Evolutionary conservation across 2,329 filamentous ascomycete genomes (phyloP).

Genomic region (Sporothrix sp.): DNA sequence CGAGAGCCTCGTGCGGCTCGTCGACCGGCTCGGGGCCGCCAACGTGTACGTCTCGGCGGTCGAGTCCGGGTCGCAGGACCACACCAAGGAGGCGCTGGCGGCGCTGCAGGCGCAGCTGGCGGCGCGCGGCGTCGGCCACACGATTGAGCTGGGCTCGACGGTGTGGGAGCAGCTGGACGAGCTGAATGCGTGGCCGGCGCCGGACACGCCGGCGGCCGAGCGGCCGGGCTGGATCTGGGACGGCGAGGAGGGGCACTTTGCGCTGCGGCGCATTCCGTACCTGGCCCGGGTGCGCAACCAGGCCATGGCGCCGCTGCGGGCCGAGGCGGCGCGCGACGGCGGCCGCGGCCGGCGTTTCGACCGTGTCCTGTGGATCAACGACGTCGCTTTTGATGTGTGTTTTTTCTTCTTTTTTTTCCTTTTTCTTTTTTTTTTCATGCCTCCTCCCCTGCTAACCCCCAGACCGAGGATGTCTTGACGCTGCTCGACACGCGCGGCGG

Average conservation of each 20-base stretch:
- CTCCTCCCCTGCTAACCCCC: no score
- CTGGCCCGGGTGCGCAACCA: conserved; percentile 54
- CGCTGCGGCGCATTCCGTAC: conserved; percentile 58
- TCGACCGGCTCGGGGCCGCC: conserved; percentile 45
- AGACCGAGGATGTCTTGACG: conserved; percentile 38
- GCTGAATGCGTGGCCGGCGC: conserved; percentile 30
- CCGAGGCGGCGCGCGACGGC: conserved; percentile 28
- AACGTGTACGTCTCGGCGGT: conserved; percentile 58
- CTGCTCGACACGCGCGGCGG: conserved; percentile 45
- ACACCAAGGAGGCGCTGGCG: conserved; percentile 51
- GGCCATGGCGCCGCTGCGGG: conserved; percentile 48
- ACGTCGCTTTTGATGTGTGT: conserved; percentile 52
- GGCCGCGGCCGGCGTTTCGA: conserved; percentile 39
- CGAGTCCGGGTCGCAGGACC: conserved; percentile 59
- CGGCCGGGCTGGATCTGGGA: conserved; percentile 53
- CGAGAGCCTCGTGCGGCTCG: conserved; percentile 45
- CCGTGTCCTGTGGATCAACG: conserved; percentile 50
- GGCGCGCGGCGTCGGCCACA: conserved; percentile 38
- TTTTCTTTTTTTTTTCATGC: no score
- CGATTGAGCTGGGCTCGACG: conserved; percentile 47
- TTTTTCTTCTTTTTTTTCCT: no score
- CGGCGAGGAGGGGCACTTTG: conserved; percentile 39
- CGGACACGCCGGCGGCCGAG: conserved; percentile 23
- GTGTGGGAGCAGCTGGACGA: conserved; percentile 47
- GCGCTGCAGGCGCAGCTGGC: conserved; percentile 47